Base-by-base conservation (phyloP, 371 early-diverging fungal species). In the Gilbertella persicaria region DNA sequence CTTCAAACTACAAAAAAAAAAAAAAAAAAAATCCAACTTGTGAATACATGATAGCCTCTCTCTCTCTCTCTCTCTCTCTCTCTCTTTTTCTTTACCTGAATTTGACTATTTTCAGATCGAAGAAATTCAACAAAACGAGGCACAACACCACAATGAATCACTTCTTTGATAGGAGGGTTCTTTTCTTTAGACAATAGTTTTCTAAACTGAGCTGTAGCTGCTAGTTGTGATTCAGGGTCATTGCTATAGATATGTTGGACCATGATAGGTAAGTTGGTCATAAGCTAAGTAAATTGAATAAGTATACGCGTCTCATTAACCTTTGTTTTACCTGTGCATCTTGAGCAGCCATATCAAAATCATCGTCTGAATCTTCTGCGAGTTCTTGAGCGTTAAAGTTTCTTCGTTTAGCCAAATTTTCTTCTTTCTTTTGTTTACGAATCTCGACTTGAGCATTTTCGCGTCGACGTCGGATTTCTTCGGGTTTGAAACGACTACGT, bases 81-180 rank as follows among this genome's bases (percentile, higher is more conserved):
- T 33, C 10, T 39, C 13, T 19, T 28, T 28, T 5, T 28, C 4
- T 28, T 56, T 84, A 95, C 97, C 87, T 96, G 98, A 58, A 95
- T 78, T 26, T 87, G 67, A 5, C 90, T 72, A 68, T 94, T 75
- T 14, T 73, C 80, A 44, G 85, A 84, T 40, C 83, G 68, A 54
- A 99, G 73, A 62, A 99, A 94, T 74, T 97, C 91, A 29, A 98
- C 95, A 75, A 99, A 97, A 40, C 92, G 84, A 21, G 99, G 94
- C 21, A 99, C 91, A 36, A 98, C 97, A 38, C 95, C 95, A 65
- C 91, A 90, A 45, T 80, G 82, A 63, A 99, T 96, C 40, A 99
- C 96, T 69, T 93, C 90, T 55, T 94, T 93, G 65, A 99, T 99
- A 29, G 99, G 99, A 35, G 99, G 99, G 73, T 93, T 93, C 56